Conservation (phyloP, 352 stramenopile species). For the Phytopythium mirpurense region DNA sequence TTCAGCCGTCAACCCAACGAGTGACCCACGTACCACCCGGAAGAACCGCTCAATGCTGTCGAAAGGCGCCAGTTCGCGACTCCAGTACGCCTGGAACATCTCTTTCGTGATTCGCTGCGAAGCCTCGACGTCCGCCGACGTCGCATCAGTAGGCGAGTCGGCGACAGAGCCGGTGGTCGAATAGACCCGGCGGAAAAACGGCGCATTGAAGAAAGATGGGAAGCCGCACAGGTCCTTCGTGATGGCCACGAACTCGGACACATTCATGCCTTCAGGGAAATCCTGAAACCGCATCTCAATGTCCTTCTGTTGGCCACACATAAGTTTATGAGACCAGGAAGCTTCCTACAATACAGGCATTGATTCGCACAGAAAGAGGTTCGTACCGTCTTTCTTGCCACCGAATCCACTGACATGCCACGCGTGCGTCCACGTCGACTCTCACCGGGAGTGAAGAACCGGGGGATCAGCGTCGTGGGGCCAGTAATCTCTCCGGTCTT, state of each 20-base stretch:
- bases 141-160: not conserved
- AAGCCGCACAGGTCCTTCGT: constrained; percentile 98
- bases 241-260: constrained; percentile 90
- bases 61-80: constrained; percentile 92
- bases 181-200: constrained; percentile 93
- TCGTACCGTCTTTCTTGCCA: constrained; percentile 47
- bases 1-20: too few species aligned
- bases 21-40: constrained; percentile 71
- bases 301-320: constrained; percentile 25
- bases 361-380: not conserved
- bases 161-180: constrained; percentile 11
- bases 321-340: not conserved
- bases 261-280: constrained; percentile 79
- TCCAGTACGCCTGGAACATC: constrained; percentile 94
- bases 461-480: constrained; percentile 42
- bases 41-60: constrained; percentile 98
- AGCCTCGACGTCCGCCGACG: constrained; percentile 15
- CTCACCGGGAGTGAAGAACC: constrained; percentile 70
- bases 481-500: constrained; percentile 8
- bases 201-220: constrained; percentile 98
- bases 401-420: constrained; percentile 56
- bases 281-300: constrained; percentile 78
- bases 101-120: constrained; percentile 69
- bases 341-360: not conserved
- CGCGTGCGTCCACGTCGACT: constrained; percentile 47